phyloP scores from a whole-genome alignment of 2,329 filamentous ascomycete species.

The Claviceps capensis region DNA sequence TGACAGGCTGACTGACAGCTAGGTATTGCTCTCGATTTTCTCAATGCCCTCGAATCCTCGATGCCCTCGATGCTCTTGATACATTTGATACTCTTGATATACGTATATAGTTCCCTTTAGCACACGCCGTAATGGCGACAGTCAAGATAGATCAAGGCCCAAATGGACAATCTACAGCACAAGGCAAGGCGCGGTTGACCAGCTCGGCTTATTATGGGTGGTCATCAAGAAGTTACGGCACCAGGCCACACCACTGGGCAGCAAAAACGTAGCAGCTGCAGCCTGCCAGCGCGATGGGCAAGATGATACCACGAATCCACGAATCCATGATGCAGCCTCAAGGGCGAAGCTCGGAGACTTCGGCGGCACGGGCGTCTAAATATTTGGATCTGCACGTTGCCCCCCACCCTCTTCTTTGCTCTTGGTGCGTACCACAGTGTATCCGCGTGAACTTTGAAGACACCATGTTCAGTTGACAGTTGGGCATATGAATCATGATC shows the following conservation, averaged over 20 bases:
- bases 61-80: neutral
- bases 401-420: neutral
- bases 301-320: neutral
- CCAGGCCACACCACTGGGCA: neutral
- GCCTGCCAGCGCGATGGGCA: neutral
- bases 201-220: neutral
- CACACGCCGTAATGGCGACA: neutral
- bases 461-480: neutral
- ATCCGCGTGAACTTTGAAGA: neutral
- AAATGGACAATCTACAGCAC: too few species aligned
- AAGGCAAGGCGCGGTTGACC: neutral
- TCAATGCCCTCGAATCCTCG: neutral
- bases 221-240: neutral
- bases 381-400: neutral
- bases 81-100: too few species aligned
- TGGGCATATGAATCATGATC: neutral
- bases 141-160: neutral
- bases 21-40: neutral
- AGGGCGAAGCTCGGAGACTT: neutral
- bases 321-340: neutral
- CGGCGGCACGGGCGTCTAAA: conserved; percentile 1
- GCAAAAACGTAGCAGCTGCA: neutral
- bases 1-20: neutral
- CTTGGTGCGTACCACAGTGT: neutral
- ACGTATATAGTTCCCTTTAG: neutral